Base-by-base conservation (phyloP, 1,139 yeast genomes). In the Scheffersomyces stambukii region DNA sequence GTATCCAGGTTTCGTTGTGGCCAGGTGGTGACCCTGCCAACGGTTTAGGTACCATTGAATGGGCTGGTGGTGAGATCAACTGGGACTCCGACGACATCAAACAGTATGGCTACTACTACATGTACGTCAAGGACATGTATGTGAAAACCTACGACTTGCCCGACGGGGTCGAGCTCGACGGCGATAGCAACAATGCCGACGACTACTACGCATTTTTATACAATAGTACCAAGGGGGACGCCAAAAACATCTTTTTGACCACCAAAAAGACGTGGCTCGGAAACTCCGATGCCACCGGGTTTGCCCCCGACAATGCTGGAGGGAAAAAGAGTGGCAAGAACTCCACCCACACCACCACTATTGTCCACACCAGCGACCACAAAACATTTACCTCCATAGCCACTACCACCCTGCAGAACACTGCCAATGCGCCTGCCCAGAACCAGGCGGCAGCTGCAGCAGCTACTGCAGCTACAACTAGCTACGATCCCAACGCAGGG, bases 1-100 rank as follows among this genome's bases (percentile, higher is more conserved):
- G 94, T 50, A 59, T 89, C 34, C 95, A 89, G 60, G 59, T 42
- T 27, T 42, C 44, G 5, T 56, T 89, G 38, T 89, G 97, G 97
- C 95, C 97, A 4, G 96, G 84, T 54, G 96, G 96, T 36, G 72
- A 70, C 37, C 59, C 75, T 15, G 45, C 66, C 27, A 75, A 74
- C 50, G 77, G 77, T 20, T 57, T 63, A 25, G 97, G 96, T 52
- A 89, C 96, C 11, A 68, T 80, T 40, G 81, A 74, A 42, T 89
- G 97, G 96, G 95, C 96, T 21, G 96, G 97, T 52, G 97, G 96
- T 50, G 61, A 48, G 5, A 75, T 88, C 35, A 73, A 86, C 61
- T 89, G 96, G 96, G 60, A 80, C 53, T 70, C 91, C 18, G 55
- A 66, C 5, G 96, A 86, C 56, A 75, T 86, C 37, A 46, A 65